Conservation (phyloP, 257 asterid genomes). For the Osmanthus fragrans region DNA sequence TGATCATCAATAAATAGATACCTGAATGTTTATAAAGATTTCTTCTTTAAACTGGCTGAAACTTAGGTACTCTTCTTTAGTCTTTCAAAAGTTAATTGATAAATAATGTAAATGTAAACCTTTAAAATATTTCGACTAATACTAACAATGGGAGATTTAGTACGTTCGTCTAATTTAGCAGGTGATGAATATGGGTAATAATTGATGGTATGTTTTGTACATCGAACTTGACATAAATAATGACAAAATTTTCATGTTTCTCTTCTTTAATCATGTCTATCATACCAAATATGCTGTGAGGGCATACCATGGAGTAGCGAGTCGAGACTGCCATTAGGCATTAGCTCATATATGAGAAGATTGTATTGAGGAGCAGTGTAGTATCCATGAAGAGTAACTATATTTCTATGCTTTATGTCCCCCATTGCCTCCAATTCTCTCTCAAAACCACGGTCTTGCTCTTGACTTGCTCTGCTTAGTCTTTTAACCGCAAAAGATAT, state of each 20-base stretch:
- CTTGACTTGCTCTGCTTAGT: constrained; percentile 50
- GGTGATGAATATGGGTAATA: neutral
- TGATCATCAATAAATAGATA: neutral
- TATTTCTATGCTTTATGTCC: constrained; percentile 82
- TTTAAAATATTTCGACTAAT: neutral
- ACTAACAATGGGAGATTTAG: neutral
- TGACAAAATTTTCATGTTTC: neutral
- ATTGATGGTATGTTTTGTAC: neutral
- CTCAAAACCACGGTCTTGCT: constrained; percentile 79
- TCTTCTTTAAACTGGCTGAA: neutral
- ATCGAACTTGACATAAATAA: neutral
- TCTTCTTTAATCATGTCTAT: neutral
- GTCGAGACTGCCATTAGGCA: constrained; percentile 83
- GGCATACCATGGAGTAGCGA: constrained; percentile 64
- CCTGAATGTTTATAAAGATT: neutral
- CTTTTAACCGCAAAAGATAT: constrained; percentile 67
- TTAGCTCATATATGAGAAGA: constrained; percentile 85
- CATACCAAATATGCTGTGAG: neutral
- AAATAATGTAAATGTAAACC: neutral
- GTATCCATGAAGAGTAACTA: constrained; percentile 80
- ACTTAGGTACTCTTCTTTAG: no score
- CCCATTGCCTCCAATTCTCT: constrained; percentile 90
- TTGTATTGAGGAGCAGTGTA: constrained; percentile 71
- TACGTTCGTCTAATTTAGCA: neutral
- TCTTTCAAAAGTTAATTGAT: neutral